A percentile compares a stretch with the other conserved stretches of the same genome.
These are phyloP conservation scores for Simplicillium aogashimaense DNA, from an alignment of 2,329 filamentous ascomycete genomes.

Conservation along the genomic window DNA sequence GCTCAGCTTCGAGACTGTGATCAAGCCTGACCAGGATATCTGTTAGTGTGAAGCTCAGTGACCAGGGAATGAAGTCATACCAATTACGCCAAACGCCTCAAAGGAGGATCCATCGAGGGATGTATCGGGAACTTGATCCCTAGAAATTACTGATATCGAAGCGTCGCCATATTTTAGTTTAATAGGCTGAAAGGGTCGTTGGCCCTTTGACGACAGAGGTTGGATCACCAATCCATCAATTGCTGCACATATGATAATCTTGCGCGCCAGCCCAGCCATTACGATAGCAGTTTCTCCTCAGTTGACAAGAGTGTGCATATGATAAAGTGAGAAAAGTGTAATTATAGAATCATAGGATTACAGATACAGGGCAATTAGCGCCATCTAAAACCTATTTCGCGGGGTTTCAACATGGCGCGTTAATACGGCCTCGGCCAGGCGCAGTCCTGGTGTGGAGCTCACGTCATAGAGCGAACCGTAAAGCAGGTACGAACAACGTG, in stretches of 20 bases:
- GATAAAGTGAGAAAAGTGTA: too few species aligned
- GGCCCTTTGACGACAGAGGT: conserved; percentile 52
- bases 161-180: conserved; percentile 61
- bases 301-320: too few species aligned
- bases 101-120: conserved; percentile 39
- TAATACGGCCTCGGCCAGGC: too few species aligned
- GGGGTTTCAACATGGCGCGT: too few species aligned
- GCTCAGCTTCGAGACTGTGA: conserved; percentile 70
- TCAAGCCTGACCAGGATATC: conserved; percentile 50
- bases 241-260: conserved; percentile 70
- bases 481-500: too few species aligned
- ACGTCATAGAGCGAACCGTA: too few species aligned
- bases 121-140: conserved; percentile 34
- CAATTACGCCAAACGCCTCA: conserved; percentile 50
- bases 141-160: conserved; percentile 30
- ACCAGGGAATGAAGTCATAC: conserved; percentile 21
- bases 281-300: too few species aligned
- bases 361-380: too few species aligned
- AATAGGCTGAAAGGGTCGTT: conserved; percentile 44
- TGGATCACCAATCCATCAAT: conserved; percentile 78
- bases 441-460: too few species aligned
- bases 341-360: conserved; percentile 7
- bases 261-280: conserved; percentile 73
- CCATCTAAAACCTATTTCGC: too few species aligned
- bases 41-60: conserved; percentile 8